Percentiles rank a stretch among this genome's conserved stretches.
phyloP scores from a whole-genome alignment of 106 monocot genomes.

The Dendrobium chrysotoxum region DNA sequence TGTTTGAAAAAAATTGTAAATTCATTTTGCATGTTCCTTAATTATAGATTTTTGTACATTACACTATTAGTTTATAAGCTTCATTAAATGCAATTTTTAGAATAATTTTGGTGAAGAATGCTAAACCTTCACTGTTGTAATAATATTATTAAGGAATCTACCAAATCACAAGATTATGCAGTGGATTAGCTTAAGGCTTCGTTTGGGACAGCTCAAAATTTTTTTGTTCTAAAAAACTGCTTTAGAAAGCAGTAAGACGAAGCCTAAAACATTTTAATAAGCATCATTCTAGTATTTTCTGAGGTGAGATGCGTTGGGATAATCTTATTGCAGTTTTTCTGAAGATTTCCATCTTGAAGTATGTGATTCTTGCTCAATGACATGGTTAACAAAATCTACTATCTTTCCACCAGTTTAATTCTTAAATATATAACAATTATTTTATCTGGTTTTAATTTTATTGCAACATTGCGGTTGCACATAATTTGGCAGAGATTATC shows the following conservation, averaged over 20 bases:
- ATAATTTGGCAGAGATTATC: constrained; percentile 51
- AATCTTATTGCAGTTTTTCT: neutral
- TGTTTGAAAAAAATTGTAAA: too few species aligned
- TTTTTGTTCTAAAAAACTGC: too few species aligned
- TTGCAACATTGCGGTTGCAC: neutral
- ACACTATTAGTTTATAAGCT: too few species aligned
- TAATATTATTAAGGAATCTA: neutral
- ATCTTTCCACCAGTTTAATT: neutral
- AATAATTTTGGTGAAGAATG: neutral
- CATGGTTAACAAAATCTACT: neutral
- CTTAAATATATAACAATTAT: neutral
- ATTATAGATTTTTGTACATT: too few species aligned
- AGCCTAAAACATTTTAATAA: too few species aligned
- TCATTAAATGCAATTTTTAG: neutral
- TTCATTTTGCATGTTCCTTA: too few species aligned
- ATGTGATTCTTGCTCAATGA: neutral
- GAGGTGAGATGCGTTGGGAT: neutral
- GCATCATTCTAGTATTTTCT: neutral
- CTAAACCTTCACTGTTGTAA: neutral
- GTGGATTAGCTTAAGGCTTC: neutral
- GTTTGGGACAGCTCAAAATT: too few species aligned
- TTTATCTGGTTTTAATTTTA: neutral
- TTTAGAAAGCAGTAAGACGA: too few species aligned
- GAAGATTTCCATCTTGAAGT: neutral
- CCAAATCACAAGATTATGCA: neutral